phyloP scores from a whole-genome alignment of 2,329 filamentous ascomycete genomes.

The Cladophialophora immunda region DNA sequence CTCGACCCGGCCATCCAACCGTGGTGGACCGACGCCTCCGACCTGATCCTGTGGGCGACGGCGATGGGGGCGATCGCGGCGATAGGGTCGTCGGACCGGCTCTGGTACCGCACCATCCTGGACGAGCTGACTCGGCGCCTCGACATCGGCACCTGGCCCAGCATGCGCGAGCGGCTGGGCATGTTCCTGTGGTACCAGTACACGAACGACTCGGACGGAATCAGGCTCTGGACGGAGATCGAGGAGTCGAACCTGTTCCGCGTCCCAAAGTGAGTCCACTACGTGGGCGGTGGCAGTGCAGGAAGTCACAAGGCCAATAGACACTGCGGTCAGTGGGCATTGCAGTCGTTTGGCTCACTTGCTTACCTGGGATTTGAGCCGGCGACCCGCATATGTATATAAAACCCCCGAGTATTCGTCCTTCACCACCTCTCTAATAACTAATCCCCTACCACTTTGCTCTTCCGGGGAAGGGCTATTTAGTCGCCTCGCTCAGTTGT shows the following conservation, averaged over 20 bases:
- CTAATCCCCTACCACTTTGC: too few species aligned
- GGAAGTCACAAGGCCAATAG: too few species aligned
- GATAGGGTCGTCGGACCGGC: slow-evolving; percentile 43
- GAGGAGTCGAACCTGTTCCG: slow-evolving; percentile 30
- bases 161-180: slow-evolving; percentile 35
- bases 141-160: slow-evolving; percentile 37
- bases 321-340: too few species aligned
- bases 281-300: too few species aligned
- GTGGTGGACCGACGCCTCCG: slow-evolving; percentile 43
- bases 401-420: too few species aligned
- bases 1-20: slow-evolving; percentile 36
- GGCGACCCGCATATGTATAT: too few species aligned
- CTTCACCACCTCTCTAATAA: too few species aligned
- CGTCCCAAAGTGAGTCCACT: slow-evolving; percentile 7
- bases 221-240: slow-evolving; percentile 40
- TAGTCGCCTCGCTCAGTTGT: too few species aligned
- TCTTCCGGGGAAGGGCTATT: too few species aligned
- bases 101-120: slow-evolving; percentile 47
- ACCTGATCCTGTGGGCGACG: slow-evolving; percentile 49
- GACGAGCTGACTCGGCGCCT: slow-evolving; percentile 36
- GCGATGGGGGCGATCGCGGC: slow-evolving; percentile 51
- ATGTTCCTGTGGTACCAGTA: slow-evolving; percentile 40
- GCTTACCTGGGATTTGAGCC: too few species aligned
- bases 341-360: too few species aligned
- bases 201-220: slow-evolving; percentile 40